A percentile compares a stretch with the other conserved stretches of the same genome.
These are phyloP conservation scores for Uronychia binucleata DNA, from an alignment of 73 alveolate species.

Conservation along the genomic window DNA sequence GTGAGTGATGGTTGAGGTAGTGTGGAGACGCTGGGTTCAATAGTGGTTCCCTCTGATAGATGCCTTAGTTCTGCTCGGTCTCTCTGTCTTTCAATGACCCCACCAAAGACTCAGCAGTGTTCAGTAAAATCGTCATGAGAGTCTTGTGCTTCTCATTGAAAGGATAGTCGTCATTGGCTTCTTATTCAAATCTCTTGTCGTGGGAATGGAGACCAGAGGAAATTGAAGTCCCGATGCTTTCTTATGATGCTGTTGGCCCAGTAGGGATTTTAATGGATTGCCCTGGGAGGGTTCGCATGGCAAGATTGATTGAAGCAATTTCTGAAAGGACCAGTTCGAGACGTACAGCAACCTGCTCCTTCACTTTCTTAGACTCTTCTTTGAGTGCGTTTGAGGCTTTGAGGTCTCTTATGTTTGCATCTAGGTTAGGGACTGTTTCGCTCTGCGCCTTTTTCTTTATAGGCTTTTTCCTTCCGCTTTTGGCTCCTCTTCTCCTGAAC, in stretches of 20 bases:
- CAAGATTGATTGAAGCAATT: not conserved
- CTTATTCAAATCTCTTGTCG: not conserved
- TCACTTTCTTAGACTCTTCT: too few relatives aligned
- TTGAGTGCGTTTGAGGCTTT: too few relatives aligned
- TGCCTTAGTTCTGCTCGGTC: too few relatives aligned
- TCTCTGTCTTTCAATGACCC: not conserved
- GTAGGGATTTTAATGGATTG: not conserved
- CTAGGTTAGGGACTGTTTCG: too few relatives aligned
- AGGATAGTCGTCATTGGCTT: not conserved
- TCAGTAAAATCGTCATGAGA: not conserved
- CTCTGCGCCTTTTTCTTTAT: too few relatives aligned
- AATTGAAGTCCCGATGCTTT: not conserved
- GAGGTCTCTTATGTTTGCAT: too few relatives aligned
- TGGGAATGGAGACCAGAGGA: not conserved
- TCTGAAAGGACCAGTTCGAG: not conserved
- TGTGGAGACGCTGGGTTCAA: too few relatives aligned
- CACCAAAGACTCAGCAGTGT: not conserved
- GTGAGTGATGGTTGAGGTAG: too few relatives aligned
- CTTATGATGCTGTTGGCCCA: not conserved
- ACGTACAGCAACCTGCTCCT: not conserved
- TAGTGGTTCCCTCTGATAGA: too few relatives aligned
- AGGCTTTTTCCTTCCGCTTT: too few relatives aligned
- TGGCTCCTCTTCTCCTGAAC: not conserved
- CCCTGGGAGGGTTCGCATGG: too few relatives aligned
- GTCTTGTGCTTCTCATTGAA: not conserved